These are phyloP conservation scores for Lunasporangiospora selenospora DNA, from an alignment of 192 early-diverging fungal species.

Conservation along the genomic window DNA sequence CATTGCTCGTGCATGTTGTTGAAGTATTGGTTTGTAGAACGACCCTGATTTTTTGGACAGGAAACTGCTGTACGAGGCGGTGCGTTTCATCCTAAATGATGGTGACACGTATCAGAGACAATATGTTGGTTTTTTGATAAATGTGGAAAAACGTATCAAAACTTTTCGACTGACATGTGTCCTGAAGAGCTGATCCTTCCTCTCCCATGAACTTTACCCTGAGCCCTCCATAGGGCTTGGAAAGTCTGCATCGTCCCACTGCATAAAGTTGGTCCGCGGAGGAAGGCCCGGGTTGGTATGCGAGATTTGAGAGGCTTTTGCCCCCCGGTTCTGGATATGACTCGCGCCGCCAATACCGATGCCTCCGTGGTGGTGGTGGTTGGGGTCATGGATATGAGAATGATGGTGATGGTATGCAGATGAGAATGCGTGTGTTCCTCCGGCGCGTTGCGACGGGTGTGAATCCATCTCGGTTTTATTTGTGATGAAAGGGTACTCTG, in stretches of 20 bases:
- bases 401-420: too few relatives aligned
- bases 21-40: conserved; percentile 28
- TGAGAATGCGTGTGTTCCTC: too few relatives aligned
- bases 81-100: conserved; percentile 34
- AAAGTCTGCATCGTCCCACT: conserved; percentile 42
- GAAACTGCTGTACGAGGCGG: conserved; percentile 46
- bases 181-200: too few relatives aligned
- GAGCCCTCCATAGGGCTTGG: conserved; percentile 30
- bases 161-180: too few relatives aligned
- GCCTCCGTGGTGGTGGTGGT: not conserved
- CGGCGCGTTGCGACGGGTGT: too few relatives aligned
- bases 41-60: conserved; percentile 32
- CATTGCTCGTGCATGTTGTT: conserved; percentile 31
- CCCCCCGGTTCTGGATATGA: conserved; percentile 4
- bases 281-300: conserved; percentile 8
- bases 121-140: too few relatives aligned
- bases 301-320: conserved; percentile 6
- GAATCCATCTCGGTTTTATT: too few relatives aligned
- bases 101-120: too few relatives aligned
- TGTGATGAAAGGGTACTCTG: too few relatives aligned
- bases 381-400: too few relatives aligned
- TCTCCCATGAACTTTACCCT: conserved; percentile 11
- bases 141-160: too few relatives aligned
- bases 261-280: conserved; percentile 8
- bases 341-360: too few relatives aligned